phyloP scores from a whole-genome alignment of 2,329 filamentous ascomycete genomes.

The Neopestalotiopsis sp. region DNA sequence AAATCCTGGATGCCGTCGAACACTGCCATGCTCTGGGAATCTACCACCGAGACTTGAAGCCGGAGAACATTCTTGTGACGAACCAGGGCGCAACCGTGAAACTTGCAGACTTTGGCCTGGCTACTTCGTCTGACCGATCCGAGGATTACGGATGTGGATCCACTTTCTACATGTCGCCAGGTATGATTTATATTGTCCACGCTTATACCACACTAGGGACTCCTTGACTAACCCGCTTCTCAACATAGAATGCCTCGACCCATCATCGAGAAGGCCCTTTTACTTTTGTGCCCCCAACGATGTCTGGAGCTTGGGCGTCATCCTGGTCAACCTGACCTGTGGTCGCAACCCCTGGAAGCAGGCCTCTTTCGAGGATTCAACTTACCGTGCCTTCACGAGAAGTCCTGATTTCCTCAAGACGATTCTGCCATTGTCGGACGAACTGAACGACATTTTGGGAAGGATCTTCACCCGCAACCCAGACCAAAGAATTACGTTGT shows the following conservation, averaged over 20 bases:
- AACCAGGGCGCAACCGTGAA: constrained; percentile 90
- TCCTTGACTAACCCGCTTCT: constrained; percentile 26
- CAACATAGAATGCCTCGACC: constrained; percentile 82
- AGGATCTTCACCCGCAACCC: constrained; percentile 90
- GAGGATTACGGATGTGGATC: constrained; percentile 98
- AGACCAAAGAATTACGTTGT: constrained; percentile 78
- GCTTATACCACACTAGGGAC: constrained; percentile 20
- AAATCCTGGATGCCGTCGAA: constrained; percentile 95
- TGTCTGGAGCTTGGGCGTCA: constrained; percentile 97
- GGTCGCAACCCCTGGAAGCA: constrained; percentile 99
- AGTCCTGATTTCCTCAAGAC: constrained; percentile 88
- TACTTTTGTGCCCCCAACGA: constrained; percentile 96
- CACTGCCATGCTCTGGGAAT: constrained; percentile 93
- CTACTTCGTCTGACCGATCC: constrained; percentile 81
- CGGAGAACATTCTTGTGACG: constrained; percentile 95
- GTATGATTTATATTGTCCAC: constrained; percentile 59
- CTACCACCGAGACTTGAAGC: constrained; percentile 97
- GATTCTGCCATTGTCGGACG: constrained; percentile 88
- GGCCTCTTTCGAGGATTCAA: constrained; percentile 90
- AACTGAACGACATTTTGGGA: constrained; percentile 85
- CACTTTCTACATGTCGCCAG: constrained; percentile 99
- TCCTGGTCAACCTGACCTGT: constrained; percentile 96
- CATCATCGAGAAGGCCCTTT: constrained; percentile 73
- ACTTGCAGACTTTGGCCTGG: constrained; percentile 95
- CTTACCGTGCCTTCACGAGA: constrained; percentile 88